These are phyloP conservation scores for Hyaloscypha variabilis DNA, from an alignment of 495 filamentous ascomycete species.

Conservation along the genomic window DNA sequence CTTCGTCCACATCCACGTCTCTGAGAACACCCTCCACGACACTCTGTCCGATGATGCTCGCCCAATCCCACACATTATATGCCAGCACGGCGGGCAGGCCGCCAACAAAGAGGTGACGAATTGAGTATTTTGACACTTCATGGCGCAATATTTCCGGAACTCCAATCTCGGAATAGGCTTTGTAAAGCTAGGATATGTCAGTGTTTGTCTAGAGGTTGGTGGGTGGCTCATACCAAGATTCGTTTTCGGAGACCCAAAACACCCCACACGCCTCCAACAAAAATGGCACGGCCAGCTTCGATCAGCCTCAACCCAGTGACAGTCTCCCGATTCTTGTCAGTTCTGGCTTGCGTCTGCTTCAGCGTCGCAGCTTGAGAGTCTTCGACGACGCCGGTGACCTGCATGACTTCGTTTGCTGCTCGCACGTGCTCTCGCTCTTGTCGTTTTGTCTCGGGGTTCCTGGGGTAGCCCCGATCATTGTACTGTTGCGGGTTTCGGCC, in stretches of 20 bases:
- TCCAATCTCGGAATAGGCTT: constrained; percentile 41
- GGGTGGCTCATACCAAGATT: constrained; percentile 46
- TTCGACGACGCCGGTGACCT: constrained; percentile 47
- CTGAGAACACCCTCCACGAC: constrained; percentile 20
- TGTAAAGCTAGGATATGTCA: constrained; percentile 45
- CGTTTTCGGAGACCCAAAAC: constrained; percentile 52
- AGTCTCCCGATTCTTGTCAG: constrained; percentile 27
- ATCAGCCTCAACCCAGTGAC: constrained; percentile 41
- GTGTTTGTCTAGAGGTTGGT: not conserved
- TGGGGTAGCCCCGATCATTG: constrained; percentile 69
- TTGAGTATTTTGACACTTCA: constrained; percentile 35
- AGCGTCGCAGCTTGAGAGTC: constrained; percentile 20
- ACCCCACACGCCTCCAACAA: constrained; percentile 53
- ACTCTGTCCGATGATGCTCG: constrained; percentile 18
- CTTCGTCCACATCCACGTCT: constrained; percentile 25
- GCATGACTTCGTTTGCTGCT: constrained; percentile 61
- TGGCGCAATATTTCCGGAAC: constrained; percentile 39
- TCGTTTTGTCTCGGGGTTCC: constrained; percentile 58
- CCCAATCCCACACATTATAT: constrained; percentile 29
- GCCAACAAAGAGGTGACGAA: constrained; percentile 16
- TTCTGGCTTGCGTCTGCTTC: constrained; percentile 4
- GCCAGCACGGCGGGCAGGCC: constrained; percentile 31
- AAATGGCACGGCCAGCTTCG: constrained; percentile 38
- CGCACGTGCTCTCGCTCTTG: constrained; percentile 53
- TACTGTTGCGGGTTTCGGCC: constrained; percentile 61